Percentiles rank a stretch among this genome's conserved stretches.
Conservation (phyloP, 2,329 filamentous ascomycete species). For the Fusarium buxicola region DNA sequence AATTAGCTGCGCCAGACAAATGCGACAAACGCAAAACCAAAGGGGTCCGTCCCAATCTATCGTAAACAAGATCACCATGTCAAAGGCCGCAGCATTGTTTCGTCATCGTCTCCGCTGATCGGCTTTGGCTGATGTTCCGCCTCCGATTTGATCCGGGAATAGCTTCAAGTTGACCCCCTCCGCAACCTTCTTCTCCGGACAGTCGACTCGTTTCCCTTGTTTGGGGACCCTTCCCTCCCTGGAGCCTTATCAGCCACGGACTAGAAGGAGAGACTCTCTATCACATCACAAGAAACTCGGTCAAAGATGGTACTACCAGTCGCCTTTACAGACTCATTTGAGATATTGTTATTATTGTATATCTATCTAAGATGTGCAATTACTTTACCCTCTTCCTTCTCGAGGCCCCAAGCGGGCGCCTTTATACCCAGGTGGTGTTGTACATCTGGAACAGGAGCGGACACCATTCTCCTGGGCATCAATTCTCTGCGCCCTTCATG, state of each 20-base stretch:
- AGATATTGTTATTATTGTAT: conserved; percentile 9
- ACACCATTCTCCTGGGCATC: background rate
- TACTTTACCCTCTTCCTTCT: conserved; percentile 1
- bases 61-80: conserved; percentile 23
- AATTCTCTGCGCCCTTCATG: background rate
- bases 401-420: conserved; percentile 5
- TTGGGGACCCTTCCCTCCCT: background rate
- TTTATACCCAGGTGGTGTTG: conserved; percentile 11
- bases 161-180: background rate
- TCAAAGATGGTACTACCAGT: background rate
- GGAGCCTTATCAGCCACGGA: background rate
- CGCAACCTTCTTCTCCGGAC: background rate
- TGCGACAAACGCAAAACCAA: conserved; percentile 20
- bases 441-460: background rate
- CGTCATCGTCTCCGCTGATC: conserved; percentile 10
- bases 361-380: conserved; percentile 10
- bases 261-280: background rate
- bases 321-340: background rate
- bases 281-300: background rate
- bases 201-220: background rate
- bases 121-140: background rate
- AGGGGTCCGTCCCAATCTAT: conserved; percentile 27
- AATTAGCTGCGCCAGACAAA: conserved; percentile 4
- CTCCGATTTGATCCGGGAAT: conserved; percentile 7
- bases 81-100: conserved; percentile 15